phyloP scores from a whole-genome alignment of 129 eudicot genomes.

The Artemisia argyi region DNA sequence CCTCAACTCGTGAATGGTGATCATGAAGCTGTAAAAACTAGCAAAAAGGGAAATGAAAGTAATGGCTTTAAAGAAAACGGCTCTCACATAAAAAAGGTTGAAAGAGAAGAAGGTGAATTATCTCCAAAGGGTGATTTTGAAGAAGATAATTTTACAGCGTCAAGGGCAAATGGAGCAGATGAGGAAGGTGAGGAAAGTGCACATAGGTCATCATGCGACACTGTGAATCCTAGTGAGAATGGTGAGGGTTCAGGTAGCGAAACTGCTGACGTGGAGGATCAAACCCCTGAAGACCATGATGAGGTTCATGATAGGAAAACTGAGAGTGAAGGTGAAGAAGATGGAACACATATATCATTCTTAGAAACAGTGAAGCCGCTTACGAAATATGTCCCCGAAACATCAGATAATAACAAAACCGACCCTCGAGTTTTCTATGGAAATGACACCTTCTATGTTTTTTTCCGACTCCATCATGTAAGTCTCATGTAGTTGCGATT shows the following conservation, averaged over 20 bases:
- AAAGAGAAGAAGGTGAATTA: constrained; percentile 87
- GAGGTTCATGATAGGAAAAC: constrained; percentile 56
- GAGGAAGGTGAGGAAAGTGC: constrained; percentile 76
- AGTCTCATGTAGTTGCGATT: constrained; percentile 21
- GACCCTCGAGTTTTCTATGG: constrained; percentile 70
- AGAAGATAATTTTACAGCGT: constrained; percentile 51
- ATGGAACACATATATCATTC: constrained; percentile 34
- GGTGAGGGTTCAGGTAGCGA: constrained; percentile 68
- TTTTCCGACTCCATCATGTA: constrained; percentile 94
- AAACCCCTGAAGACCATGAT: constrained; percentile 62
- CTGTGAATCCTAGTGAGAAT: constrained; percentile 68
- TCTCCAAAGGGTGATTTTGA: constrained; percentile 67
- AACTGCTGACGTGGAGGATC: constrained; percentile 68
- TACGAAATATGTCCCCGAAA: constrained; percentile 36
- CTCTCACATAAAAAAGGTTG: constrained; percentile 35
- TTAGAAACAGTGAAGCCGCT: constrained; percentile 70
- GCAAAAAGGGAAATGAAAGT: constrained; percentile 25
- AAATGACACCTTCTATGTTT: constrained; percentile 78
- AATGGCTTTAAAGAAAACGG: constrained; percentile 38
- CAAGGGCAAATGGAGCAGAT: constrained; percentile 36
- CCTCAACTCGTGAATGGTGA: constrained; percentile 45
- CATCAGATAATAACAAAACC: constrained; percentile 37
- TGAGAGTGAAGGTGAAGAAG: constrained; percentile 88
- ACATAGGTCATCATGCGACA: constrained; percentile 61
- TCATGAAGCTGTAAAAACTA: constrained; percentile 42